phyloP scores from a whole-genome alignment of 176 grass and related monocot genomes.

The Pontederia paniculata region DNA sequence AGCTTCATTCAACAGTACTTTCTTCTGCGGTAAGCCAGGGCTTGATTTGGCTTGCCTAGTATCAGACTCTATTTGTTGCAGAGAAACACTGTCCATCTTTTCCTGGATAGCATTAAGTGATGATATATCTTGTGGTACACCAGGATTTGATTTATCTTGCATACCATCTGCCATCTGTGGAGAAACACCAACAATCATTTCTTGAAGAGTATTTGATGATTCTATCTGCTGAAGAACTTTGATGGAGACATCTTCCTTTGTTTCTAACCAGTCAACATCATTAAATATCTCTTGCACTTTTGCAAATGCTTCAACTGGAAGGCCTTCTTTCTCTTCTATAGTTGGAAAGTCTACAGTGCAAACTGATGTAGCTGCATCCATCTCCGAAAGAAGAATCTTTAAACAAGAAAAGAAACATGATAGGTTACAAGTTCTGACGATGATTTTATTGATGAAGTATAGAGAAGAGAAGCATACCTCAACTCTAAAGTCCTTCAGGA shows the following conservation, averaged over 20 bases:
- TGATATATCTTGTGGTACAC: no score
- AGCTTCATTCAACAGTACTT: conserved; percentile 8
- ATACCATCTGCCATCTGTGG: neutral
- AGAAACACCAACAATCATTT: conserved; percentile 11
- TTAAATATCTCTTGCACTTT: conserved; percentile 84
- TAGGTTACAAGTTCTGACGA: conserved; percentile 4
- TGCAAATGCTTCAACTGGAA: conserved; percentile 79
- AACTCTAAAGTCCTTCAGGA: neutral
- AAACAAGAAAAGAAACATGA: conserved; percentile 29
- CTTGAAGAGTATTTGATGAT: conserved; percentile 7
- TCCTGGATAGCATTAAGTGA: conserved; percentile 24
- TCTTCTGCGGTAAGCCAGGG: conserved; percentile 17
- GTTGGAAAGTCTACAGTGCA: conserved; percentile 39
- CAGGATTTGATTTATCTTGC: no score
- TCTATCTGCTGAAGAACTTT: conserved; percentile 28
- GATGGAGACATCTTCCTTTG: conserved; percentile 29
- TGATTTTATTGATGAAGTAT: neutral
- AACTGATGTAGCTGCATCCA: conserved; percentile 57
- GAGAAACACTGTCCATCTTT: conserved; percentile 34
- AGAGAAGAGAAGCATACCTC: neutral
- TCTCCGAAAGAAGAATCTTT: conserved; percentile 89
- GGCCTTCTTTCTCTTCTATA: conserved; percentile 72
- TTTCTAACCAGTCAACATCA: conserved; percentile 59
- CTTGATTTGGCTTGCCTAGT: conserved; percentile 14
- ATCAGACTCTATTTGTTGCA: conserved; percentile 24